These are phyloP conservation scores for Agaricus blazei DNA, from an alignment of 768 basidiomycete genomes.

Conservation along the genomic window DNA sequence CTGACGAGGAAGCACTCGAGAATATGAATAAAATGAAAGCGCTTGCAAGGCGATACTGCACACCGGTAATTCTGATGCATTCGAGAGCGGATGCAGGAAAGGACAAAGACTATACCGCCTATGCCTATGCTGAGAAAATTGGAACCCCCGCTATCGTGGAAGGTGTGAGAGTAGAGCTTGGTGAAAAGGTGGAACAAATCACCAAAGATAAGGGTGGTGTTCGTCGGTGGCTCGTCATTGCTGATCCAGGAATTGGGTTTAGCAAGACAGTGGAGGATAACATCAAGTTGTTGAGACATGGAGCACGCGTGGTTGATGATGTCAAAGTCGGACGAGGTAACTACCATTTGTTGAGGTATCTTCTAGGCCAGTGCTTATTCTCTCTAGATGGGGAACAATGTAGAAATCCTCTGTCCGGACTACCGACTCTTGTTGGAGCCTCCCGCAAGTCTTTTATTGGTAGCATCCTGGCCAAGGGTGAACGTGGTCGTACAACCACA, in stretches of 20 bases:
- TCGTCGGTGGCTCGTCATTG: conserved; percentile 81
- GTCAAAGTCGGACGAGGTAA: conserved; percentile 24
- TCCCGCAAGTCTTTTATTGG: conserved; percentile 88
- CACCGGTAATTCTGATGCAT: conserved; percentile 92
- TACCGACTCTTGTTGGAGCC: conserved; percentile 68
- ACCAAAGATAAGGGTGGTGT: conserved; percentile 69
- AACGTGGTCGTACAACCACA: conserved; percentile 47
- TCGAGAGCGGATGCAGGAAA: conserved; percentile 78
- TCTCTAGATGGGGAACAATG: not conserved
- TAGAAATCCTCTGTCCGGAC: conserved; percentile 50
- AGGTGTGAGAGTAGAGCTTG: conserved; percentile 70
- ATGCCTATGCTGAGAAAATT: conserved; percentile 30
- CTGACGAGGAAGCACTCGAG: conserved; percentile 23
- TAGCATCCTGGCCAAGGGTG: conserved; percentile 45
- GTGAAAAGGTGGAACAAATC: conserved; percentile 56
- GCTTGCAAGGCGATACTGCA: conserved; percentile 56
- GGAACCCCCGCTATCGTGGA: conserved; percentile 44
- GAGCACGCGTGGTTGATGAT: conserved; percentile 41
- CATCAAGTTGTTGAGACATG: conserved; percentile 55
- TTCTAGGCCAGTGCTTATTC: not conserved
- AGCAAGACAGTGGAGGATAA: conserved; percentile 82
- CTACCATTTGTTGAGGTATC: conserved; percentile 3
- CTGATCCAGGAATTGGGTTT: conserved; percentile 93
- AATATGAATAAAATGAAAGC: conserved; percentile 57
- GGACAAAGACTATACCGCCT: conserved; percentile 60